Evolutionary conservation across 2,329 filamentous ascomycete genomes (phyloP).

Genomic region (Xylaria sp.): DNA sequence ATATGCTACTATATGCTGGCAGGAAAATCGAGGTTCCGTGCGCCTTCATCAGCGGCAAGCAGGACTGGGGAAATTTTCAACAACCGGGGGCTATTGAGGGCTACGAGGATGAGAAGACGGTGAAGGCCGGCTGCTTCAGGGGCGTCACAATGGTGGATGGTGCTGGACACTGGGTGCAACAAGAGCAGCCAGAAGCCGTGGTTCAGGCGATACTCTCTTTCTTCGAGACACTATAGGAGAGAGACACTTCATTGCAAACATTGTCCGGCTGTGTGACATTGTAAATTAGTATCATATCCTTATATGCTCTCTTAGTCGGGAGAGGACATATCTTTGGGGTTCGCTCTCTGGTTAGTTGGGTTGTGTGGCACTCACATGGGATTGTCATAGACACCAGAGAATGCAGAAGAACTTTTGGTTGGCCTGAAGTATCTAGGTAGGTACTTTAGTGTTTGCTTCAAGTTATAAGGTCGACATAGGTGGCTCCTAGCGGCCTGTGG

Average conservation of each 20-base stretch:
- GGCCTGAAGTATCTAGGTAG: no score
- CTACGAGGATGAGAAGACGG: conserved; percentile 60
- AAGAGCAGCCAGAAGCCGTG: conserved; percentile 70
- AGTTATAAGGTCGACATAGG: neutral
- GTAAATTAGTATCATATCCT: no score
- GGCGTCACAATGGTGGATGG: conserved; percentile 65
- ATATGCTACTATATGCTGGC: conserved; percentile 69
- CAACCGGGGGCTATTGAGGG: conserved; percentile 71
- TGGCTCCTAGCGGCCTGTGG: neutral
- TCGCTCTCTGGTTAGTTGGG: neutral
- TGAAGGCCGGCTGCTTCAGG: conserved; percentile 60
- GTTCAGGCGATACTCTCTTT: conserved; percentile 42
- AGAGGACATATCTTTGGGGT: no score
- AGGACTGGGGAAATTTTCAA: conserved; percentile 77
- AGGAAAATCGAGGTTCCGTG: conserved; percentile 70
- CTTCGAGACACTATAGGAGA: conserved; percentile 40
- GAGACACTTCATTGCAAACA: neutral
- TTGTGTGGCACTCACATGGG: no score
- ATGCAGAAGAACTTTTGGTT: no score
- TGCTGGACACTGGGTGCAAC: conserved; percentile 77
- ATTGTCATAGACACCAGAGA: no score
- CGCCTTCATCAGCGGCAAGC: conserved; percentile 68
- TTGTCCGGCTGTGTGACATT: neutral
- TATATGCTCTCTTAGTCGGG: no score
- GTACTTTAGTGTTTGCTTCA: neutral